These are phyloP conservation scores for Ceratocystis variospora DNA, from an alignment of 2,329 filamentous ascomycete species.

Conservation along the genomic window DNA sequence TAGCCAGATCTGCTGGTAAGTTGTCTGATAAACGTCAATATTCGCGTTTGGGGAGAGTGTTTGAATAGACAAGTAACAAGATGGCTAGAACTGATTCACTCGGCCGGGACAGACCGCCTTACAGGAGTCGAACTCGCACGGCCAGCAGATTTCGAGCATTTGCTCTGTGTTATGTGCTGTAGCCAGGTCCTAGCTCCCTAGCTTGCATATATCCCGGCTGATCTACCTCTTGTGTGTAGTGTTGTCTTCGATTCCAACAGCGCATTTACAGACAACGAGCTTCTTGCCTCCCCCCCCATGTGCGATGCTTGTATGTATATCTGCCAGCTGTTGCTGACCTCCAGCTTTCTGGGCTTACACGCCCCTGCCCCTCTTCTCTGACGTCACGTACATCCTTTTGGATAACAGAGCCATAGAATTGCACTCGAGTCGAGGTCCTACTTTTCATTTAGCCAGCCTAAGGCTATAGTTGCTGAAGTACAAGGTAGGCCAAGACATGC, in stretches of 20 bases:
- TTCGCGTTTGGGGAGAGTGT: no score
- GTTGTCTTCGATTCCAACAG: neutral
- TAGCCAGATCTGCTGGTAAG: no score
- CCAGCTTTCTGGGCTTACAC: no score
- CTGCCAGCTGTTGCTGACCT: neutral
- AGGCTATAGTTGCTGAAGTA: neutral
- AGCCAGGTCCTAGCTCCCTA: neutral
- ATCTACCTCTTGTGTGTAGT: neutral
- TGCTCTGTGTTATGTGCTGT: neutral
- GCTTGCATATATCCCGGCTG: neutral
- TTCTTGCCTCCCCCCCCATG: neutral
- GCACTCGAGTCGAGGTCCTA: neutral
- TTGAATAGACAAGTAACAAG: no score
- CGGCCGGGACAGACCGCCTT: conserved; percentile 5
- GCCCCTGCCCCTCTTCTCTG: neutral
- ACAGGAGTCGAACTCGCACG: neutral
- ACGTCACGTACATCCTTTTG: neutral
- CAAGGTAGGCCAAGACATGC: neutral
- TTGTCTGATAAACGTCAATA: no score
- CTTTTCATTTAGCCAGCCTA: neutral
- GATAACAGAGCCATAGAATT: neutral
- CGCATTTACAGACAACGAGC: neutral
- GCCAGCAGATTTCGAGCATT: neutral
- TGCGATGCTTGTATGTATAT: neutral
- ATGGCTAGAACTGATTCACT: neutral